A percentile compares a stretch with the other conserved stretches of the same genome.
Evolutionary conservation across 257 asterid species (phyloP).

Genomic region (Solanum dulcamara): DNA sequence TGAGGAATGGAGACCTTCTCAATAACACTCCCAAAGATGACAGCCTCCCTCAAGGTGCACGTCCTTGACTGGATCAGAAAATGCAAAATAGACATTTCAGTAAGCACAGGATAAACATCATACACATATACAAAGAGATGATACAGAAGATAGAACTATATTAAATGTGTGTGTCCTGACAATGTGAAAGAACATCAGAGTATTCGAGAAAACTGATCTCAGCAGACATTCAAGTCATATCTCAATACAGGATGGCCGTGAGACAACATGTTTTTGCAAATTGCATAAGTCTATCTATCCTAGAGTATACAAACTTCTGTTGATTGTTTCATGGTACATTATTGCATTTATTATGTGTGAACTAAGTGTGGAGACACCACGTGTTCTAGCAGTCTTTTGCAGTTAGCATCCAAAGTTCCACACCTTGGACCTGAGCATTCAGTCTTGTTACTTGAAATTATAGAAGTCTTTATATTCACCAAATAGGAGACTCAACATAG

Average conservation of each 20-base stretch:
- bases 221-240: not conserved
- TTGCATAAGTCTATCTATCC: not conserved
- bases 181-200: not conserved
- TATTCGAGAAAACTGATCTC: not conserved
- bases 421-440: not conserved
- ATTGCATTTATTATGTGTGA: no score
- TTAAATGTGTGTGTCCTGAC: not conserved
- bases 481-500: not conserved
- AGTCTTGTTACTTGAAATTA: no score
- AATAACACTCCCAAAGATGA: slow-evolving; percentile 72
- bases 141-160: not conserved
- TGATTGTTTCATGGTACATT: not conserved
- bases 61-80: slow-evolving; percentile 56
- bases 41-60: slow-evolving; percentile 82
- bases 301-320: not conserved
- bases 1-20: slow-evolving; percentile 84
- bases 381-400: no score
- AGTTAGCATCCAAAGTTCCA: not conserved
- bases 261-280: not conserved
- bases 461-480: no score
- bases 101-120: not conserved
- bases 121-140: not conserved
- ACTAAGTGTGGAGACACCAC: no score
- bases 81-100: not conserved
- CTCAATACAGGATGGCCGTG: not conserved